Conservation (phyloP, 116 monocot genomes). For the Thalassia testudinum region DNA sequence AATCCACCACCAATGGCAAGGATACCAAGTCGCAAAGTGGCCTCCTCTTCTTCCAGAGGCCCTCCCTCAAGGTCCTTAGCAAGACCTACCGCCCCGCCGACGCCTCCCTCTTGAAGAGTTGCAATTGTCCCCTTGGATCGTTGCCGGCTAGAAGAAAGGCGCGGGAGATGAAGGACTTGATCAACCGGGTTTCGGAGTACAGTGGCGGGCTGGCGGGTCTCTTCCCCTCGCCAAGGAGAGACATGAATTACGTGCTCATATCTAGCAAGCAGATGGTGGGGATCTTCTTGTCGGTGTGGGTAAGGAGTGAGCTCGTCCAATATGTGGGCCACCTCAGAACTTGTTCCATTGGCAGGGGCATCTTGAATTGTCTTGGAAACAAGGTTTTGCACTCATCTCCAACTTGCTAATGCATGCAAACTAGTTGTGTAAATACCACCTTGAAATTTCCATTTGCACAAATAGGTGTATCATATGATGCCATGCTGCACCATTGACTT, state of each 20-base stretch:
- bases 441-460: no score
- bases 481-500: no score
- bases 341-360: conserved; percentile 70
- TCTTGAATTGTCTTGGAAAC: conserved; percentile 89
- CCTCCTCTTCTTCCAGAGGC: conserved; percentile 47
- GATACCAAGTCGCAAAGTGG: conserved; percentile 22
- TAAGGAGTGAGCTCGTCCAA: conserved; percentile 58
- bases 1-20: neutral
- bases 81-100: conserved; percentile 29
- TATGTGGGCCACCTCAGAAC: conserved; percentile 70
- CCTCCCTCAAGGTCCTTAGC: conserved; percentile 56
- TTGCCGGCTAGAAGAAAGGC: conserved; percentile 7
- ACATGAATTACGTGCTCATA: conserved; percentile 44
- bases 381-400: conserved; percentile 36
- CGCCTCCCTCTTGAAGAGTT: conserved; percentile 31
- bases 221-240: neutral
- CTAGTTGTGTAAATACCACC: no score
- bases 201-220: conserved; percentile 14
- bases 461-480: no score
- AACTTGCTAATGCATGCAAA: no score
- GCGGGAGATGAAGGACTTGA: conserved; percentile 45
- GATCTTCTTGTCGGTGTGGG: conserved; percentile 87
- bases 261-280: conserved; percentile 98
- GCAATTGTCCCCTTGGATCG: conserved; percentile 39
- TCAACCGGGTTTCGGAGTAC: conserved; percentile 18